phyloP scores from a whole-genome alignment of 768 basidiomycete genomes.

The Rhodotorula kratochvilovae region DNA sequence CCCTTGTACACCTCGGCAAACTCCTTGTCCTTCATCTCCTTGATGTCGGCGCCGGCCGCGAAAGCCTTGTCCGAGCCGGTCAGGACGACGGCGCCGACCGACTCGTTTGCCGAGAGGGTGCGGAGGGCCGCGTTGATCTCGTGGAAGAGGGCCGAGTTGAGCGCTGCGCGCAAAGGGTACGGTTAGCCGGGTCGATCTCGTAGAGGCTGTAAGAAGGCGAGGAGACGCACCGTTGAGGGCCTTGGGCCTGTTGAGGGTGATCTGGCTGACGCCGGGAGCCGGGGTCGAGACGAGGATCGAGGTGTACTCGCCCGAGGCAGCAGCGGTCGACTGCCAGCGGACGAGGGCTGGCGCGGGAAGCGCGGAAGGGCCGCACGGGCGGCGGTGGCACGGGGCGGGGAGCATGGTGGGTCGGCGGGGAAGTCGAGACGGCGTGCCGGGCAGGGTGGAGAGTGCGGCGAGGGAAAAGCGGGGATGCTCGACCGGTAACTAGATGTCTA shows the following conservation, averaged over 20 bases:
- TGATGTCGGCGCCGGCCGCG: conserved; percentile 95
- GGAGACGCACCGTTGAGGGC: conserved; percentile 53
- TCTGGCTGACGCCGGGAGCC: conserved; percentile 52
- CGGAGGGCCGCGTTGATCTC: conserved; percentile 75
- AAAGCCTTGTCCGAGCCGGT: conserved; percentile 91
- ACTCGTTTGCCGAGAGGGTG: conserved; percentile 65
- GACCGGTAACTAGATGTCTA: too few relatives aligned
- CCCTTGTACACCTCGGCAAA: conserved; percentile 81
- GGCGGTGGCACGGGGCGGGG: conserved; percentile 10
- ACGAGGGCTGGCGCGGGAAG: not conserved
- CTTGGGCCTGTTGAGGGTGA: conserved; percentile 84
- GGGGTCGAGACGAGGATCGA: conserved; percentile 41
- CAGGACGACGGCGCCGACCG: conserved; percentile 76
- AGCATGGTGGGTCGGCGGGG: not conserved
- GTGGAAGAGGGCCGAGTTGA: conserved; percentile 70
- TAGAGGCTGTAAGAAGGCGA: conserved; percentile 37
- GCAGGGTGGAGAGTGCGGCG: too few relatives aligned
- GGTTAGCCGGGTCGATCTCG: conserved; percentile 53
- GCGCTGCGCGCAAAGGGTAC: conserved; percentile 50
- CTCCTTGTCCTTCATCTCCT: conserved; percentile 96
- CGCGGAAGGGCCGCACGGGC: conserved; percentile 4
- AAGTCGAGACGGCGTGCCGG: not conserved
- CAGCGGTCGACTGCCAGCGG: conserved; percentile 11
- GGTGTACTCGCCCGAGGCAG: conserved; percentile 21
- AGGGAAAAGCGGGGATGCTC: not conserved